Base-by-base conservation (phyloP, 2,329 filamentous ascomycete species). In the Nannizziopsis arthrosporioides region DNA sequence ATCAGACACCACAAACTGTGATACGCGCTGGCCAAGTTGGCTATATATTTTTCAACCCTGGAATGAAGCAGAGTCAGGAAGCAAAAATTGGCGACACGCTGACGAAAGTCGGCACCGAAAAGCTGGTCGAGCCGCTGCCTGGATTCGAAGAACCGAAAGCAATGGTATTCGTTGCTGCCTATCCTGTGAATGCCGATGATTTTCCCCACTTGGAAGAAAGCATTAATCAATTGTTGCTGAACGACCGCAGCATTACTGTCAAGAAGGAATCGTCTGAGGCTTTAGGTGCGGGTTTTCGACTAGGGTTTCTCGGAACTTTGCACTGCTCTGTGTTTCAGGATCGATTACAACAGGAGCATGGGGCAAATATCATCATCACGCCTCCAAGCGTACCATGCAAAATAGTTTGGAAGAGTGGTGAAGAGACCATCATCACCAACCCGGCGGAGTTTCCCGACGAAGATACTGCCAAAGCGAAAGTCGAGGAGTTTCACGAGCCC, bases 261-360 rank as follows among this genome's bases (percentile, higher is more conserved):
- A 84, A 89, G 57, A 96, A 96, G 63, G 92, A 96, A 62, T 86
- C 85, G 19, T 95, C 89, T 0, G 88, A 96, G 61, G 92, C 92
- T 0, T 73, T 98, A 0, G 92, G 92, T 0, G 85, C 90, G 1
- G 92, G 92, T 1, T 98, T 92, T 83, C 81, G 92, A 40, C 71
- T 98, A 9, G 92, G 92, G 0, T 98, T 98, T 61, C 69, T 98
- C 2, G 92, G 92, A n/a, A 96, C 89, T 10, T 72, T 98, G 42
- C 92, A 98, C 65, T 96, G 92, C 68, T 96, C 89, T n/a, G 92
- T 98, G 3, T 98, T 98, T 58, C 89, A 98, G 67, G 92, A 98
- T 65, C 84, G 92, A 1, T 70, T 98, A 46, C 81, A 87, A 38
- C 88, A 95, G 66, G 92, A 98, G 65, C 89, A 98, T 59, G 92